Evolutionary conservation across 805 yeast species (phyloP).

Genomic region (Ogataea pignaliae): DNA sequence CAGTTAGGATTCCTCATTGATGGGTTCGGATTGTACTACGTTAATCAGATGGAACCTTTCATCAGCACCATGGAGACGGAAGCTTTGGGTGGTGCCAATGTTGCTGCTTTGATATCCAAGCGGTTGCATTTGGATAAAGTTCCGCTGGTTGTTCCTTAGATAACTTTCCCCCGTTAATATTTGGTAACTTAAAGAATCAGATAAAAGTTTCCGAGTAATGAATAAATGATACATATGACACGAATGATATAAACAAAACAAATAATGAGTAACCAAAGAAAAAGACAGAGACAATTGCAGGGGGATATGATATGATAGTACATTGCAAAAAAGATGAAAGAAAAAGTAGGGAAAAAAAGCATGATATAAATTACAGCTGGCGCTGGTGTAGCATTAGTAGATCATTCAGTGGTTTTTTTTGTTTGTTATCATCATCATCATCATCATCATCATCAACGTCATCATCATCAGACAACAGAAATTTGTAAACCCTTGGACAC

Average conservation of each 20-base stretch:
- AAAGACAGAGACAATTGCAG: background rate
- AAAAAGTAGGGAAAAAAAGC: background rate
- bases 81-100: constrained; percentile 45
- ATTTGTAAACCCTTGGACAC: constrained; percentile 9
- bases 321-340: background rate
- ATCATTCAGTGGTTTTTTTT: no score
- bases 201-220: background rate
- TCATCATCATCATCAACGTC: background rate
- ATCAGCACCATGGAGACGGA: constrained; percentile 51
- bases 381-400: no score
- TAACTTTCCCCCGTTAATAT: no score
- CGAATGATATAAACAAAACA: background rate
- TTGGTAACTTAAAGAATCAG: background rate
- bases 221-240: background rate
- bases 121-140: constrained; percentile 23
- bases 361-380: background rate
- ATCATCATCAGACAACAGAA: constrained; percentile 2
- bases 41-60: constrained; percentile 42
- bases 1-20: constrained; percentile 22
- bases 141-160: constrained; percentile 16
- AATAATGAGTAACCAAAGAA: background rate
- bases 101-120: constrained; percentile 37
- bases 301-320: no score
- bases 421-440: no score
- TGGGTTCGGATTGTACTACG: constrained; percentile 34